These are phyloP conservation scores for Gaeumannomyces tritici DNA, from an alignment of 2,329 filamentous ascomycete genomes.

Conservation along the genomic window DNA sequence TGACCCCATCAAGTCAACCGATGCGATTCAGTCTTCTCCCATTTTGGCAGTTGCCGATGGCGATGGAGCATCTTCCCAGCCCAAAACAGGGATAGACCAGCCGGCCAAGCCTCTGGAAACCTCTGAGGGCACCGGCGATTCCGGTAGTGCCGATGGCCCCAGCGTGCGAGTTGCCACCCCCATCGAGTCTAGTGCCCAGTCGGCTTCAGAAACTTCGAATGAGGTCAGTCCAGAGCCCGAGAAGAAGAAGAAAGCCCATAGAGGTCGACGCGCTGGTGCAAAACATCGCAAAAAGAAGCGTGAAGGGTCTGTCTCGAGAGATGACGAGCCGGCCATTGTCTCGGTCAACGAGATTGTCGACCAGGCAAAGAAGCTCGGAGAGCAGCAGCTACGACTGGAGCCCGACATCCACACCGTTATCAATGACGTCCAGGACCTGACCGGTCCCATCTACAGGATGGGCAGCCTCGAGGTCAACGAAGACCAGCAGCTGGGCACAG, in stretches of 20 bases:
- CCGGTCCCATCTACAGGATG: constrained; percentile 49
- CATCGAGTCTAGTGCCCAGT: background rate
- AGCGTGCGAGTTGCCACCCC: background rate
- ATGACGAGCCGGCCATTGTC: constrained; percentile 31
- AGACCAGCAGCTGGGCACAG: constrained; percentile 58
- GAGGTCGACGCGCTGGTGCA: constrained; percentile 62
- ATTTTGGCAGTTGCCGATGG: background rate
- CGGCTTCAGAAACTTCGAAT: constrained; percentile 2
- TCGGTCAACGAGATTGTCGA: constrained; percentile 54
- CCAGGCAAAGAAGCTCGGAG: constrained; percentile 48
- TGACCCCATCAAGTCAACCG: too few species aligned
- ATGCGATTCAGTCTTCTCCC: too few species aligned
- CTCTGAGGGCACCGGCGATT: background rate
- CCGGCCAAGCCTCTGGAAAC: background rate
- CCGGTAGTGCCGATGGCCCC: background rate
- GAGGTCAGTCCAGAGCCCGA: constrained; percentile 16
- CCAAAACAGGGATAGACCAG: background rate
- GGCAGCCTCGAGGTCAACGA: constrained; percentile 56
- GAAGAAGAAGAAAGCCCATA: constrained; percentile 56
- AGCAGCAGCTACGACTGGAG: constrained; percentile 39
- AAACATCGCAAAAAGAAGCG: constrained; percentile 53
- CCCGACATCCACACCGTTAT: constrained; percentile 51
- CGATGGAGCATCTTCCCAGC: background rate
- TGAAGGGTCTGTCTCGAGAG: constrained; percentile 38
- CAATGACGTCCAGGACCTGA: constrained; percentile 49